Evolutionary conservation across 306 rosid species (phyloP).

Genomic region (Vigna reflexopilosa): DNA sequence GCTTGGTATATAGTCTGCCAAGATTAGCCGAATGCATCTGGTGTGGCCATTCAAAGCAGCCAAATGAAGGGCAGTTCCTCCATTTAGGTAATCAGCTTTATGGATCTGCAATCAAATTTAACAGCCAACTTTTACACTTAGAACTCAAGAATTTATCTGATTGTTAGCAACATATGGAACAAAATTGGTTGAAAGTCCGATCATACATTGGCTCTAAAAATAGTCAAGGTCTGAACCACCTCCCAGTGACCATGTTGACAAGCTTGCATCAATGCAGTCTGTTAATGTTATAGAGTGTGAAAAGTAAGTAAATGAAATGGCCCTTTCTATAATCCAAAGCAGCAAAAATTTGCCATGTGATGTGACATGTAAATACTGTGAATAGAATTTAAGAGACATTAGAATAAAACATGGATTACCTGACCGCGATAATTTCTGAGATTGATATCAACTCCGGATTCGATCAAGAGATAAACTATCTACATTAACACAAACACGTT

Average conservation of each 20-base stretch:
- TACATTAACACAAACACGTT: constrained; percentile 52
- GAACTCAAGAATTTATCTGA: constrained; percentile 31
- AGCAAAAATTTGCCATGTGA: neutral
- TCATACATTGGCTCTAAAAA: constrained; percentile 80
- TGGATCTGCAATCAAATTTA: constrained; percentile 71
- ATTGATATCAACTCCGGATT: constrained; percentile 95
- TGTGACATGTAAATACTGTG: constrained; percentile 21
- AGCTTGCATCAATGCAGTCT: constrained; percentile 99
- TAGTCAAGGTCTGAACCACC: constrained; percentile 80
- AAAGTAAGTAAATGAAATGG: constrained; percentile 10
- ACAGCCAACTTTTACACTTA: constrained; percentile 24
- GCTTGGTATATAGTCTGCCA: constrained; percentile 89
- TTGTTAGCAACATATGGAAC: neutral
- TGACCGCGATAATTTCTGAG: constrained; percentile 97
- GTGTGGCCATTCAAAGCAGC: constrained; percentile 96
- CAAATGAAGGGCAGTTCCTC: constrained; percentile 94
- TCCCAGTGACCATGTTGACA: constrained; percentile 99
- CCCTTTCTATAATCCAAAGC: neutral
- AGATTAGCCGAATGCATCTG: constrained; percentile 82
- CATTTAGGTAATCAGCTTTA: constrained; percentile 89
- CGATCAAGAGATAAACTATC: constrained; percentile 87
- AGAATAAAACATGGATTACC: constrained; percentile 57
- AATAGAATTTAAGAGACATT: constrained; percentile 23
- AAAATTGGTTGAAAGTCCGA: constrained; percentile 30
- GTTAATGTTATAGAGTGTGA: constrained; percentile 42